These are phyloP conservation scores for Penicillium sp. DNA, from an alignment of 2,329 filamentous ascomycete genomes.

Conservation along the genomic window DNA sequence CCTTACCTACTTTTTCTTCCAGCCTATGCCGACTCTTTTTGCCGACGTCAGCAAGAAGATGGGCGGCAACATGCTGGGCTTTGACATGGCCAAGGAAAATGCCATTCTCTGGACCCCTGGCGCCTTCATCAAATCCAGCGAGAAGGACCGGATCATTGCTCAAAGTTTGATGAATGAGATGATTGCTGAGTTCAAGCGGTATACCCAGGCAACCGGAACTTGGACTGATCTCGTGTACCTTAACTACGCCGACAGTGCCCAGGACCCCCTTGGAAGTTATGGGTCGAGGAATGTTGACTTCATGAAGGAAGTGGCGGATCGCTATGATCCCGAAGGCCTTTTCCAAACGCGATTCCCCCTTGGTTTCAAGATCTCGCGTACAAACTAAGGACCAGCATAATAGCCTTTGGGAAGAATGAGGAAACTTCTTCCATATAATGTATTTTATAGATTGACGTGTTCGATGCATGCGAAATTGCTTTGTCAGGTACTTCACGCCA, in stretches of 20 bases:
- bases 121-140: not conserved
- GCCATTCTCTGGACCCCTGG: not conserved
- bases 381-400: too few relatives aligned
- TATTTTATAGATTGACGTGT: too few relatives aligned
- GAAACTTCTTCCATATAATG: too few relatives aligned
- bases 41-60: not conserved
- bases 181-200: not conserved
- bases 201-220: too few relatives aligned
- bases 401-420: too few relatives aligned
- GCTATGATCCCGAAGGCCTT: constrained; percentile 22
- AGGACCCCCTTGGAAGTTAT: constrained; percentile 26
- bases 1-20: not conserved
- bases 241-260: constrained; percentile 11
- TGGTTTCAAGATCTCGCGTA: constrained; percentile 10
- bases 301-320: constrained; percentile 10
- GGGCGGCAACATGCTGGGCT: not conserved
- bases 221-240: too few relatives aligned
- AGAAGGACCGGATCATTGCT: not conserved
- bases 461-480: too few relatives aligned
- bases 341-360: constrained; percentile 21
- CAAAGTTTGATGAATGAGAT: not conserved
- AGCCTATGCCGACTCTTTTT: not conserved
- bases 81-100: not conserved
- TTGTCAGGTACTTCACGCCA: too few relatives aligned
- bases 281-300: constrained; percentile 14